phyloP scores from a whole-genome alignment of 202 grass and related monocot species.

The Hordeum pubiflorum region DNA sequence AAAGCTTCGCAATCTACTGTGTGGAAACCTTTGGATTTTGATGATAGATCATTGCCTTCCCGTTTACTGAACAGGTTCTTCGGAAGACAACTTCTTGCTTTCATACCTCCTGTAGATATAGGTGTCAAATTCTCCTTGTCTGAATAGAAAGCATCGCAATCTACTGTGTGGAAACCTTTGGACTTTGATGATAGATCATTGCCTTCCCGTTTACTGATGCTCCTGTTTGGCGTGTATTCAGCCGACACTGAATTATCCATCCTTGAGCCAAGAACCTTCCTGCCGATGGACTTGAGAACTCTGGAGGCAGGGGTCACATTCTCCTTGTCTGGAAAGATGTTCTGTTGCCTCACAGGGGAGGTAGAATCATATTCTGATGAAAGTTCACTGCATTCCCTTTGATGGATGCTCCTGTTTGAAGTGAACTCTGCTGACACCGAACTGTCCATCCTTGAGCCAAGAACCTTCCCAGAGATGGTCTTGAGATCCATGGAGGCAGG shows the following conservation, averaged over 20 bases:
- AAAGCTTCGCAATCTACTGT: slow-evolving; percentile 41
- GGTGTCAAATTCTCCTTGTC: slow-evolving; percentile 79
- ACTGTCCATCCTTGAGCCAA: slow-evolving; percentile 38
- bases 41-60: slow-evolving; percentile 14
- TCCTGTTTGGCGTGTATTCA: slow-evolving; percentile 23
- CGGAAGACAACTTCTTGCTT: slow-evolving; percentile 28
- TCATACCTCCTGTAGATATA: slow-evolving; percentile 36
- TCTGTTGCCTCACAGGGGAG: slow-evolving; percentile 26
- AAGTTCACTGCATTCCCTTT: not conserved
- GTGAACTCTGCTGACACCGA: slow-evolving; percentile 9
- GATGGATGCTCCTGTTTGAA: slow-evolving; percentile 9
- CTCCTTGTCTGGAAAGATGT: slow-evolving; percentile 48
- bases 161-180: slow-evolving; percentile 25
- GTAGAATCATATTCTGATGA: slow-evolving; percentile 18
- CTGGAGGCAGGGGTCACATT: slow-evolving; percentile 45
- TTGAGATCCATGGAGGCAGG: slow-evolving; percentile 40
- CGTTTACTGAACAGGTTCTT: not conserved
- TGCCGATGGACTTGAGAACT: slow-evolving; percentile 28
- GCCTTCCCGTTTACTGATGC: not conserved
- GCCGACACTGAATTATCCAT: slow-evolving; percentile 25
- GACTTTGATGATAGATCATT: slow-evolving; percentile 28
- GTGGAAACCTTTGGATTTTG: slow-evolving; percentile 28
- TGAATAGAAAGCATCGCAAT: slow-evolving; percentile 47
- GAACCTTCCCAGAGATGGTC: slow-evolving; percentile 29
- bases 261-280: slow-evolving; percentile 44